Conservation (phyloP, 257 asterid species). For the Solanum stenotomum region DNA sequence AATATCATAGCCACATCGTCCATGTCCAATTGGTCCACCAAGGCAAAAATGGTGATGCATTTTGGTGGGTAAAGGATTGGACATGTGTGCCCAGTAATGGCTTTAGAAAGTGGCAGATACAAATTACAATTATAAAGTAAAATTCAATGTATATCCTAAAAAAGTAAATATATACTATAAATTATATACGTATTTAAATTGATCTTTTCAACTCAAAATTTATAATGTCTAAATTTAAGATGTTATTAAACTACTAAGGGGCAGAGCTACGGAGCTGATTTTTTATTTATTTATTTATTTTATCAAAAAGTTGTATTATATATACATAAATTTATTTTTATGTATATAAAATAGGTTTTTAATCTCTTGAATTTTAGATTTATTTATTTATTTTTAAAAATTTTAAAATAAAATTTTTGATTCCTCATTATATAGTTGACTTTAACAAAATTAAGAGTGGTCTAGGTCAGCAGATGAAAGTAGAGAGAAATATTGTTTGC, state of each 20-base stretch:
- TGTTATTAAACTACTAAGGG: too few relatives aligned
- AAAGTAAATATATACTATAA: too few relatives aligned
- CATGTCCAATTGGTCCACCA: not conserved
- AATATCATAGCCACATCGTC: not conserved
- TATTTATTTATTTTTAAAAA: not conserved
- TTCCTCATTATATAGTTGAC: not conserved
- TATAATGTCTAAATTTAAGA: not conserved
- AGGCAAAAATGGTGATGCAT: not conserved
- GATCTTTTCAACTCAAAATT: too few relatives aligned
- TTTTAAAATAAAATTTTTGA: not conserved
- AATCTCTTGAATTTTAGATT: not conserved
- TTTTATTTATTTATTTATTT: too few relatives aligned
- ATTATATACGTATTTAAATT: too few relatives aligned
- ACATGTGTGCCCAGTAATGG: not conserved
- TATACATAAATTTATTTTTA: not conserved
- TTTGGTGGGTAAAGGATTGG: not conserved
- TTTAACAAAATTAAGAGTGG: too few relatives aligned
- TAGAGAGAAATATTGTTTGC: not conserved
- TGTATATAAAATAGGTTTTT: not conserved
- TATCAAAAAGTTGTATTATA: too few relatives aligned
- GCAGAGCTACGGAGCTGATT: not conserved
- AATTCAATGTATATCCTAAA: not conserved
- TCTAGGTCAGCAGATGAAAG: not conserved
- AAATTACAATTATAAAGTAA: too few relatives aligned
- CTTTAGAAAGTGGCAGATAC: not conserved